Evolutionary conservation across 345 rosid genomes (phyloP).

Genomic region (Populus euphratica): DNA sequence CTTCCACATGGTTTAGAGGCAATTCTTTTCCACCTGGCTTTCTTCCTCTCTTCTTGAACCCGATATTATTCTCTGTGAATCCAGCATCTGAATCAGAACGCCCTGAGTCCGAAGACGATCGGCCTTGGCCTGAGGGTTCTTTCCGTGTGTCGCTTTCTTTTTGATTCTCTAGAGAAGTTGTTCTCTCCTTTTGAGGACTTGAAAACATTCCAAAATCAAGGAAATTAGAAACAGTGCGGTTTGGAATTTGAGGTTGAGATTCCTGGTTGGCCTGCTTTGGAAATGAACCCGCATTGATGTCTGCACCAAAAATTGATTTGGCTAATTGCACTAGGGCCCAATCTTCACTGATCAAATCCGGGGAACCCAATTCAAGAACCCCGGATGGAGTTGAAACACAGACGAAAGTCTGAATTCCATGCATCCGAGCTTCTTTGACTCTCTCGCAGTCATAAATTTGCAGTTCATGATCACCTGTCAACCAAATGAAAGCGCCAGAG

Average conservation of each 20-base stretch:
- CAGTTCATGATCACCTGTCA: constrained; percentile 31
- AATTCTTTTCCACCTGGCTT: constrained; percentile 40
- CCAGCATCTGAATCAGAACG: constrained; percentile 26
- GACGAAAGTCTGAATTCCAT: constrained; percentile 45
- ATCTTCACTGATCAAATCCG: constrained; percentile 33
- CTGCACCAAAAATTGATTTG: constrained; percentile 35
- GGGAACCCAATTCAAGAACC: constrained; percentile 58
- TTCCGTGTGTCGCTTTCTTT: constrained; percentile 11
- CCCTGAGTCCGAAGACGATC: constrained; percentile 41
- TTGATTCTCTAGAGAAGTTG: constrained; percentile 11
- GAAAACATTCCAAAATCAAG: constrained; percentile 24
- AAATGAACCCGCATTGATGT: neutral
- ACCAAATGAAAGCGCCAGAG: constrained; percentile 39
- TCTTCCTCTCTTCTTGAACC: constrained; percentile 32
- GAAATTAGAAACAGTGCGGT: constrained; percentile 8
- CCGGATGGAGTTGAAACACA: constrained; percentile 43
- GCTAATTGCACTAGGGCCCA: constrained; percentile 35
- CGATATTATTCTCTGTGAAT: neutral
- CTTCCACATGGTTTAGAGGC: constrained; percentile 61
- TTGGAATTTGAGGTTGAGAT: constrained; percentile 4
- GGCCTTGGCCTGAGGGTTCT: constrained; percentile 22
- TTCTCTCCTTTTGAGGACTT: constrained; percentile 10
- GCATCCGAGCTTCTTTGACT: constrained; percentile 43
- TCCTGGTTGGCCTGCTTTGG: constrained; percentile 10
- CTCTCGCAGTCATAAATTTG: constrained; percentile 40